phyloP scores from a whole-genome alignment of 805 yeast genomes.

The Wickerhamomyces sydowiorum region DNA sequence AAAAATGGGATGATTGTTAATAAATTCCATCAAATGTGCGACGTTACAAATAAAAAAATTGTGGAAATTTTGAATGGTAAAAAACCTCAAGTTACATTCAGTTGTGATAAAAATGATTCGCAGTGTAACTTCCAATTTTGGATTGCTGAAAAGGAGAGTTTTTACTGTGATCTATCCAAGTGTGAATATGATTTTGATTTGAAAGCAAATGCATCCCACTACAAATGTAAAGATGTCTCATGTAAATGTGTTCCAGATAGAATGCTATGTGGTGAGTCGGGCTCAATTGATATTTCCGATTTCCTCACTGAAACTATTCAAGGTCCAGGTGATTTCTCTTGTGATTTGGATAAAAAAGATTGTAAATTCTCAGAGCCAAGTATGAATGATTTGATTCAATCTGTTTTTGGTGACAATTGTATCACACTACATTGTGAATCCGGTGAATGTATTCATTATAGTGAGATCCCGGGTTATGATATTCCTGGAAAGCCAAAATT shows the following conservation, averaged over 20 bases:
- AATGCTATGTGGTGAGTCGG: conserved; percentile 90
- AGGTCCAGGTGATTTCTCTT: conserved; percentile 91
- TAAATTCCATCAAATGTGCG: conserved; percentile 83
- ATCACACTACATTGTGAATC: conserved; percentile 77
- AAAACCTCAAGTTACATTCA: conserved; percentile 87
- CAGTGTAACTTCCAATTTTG: conserved; percentile 91
- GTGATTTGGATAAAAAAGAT: conserved; percentile 54
- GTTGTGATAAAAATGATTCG: conserved; percentile 64
- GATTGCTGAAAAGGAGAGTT: conserved; percentile 87
- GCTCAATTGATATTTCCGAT: conserved; percentile 92
- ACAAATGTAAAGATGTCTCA: conserved; percentile 69
- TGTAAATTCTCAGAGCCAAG: conserved; percentile 92
- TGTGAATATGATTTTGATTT: conserved; percentile 70
- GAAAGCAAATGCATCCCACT: conserved; percentile 59
- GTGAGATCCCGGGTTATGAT: conserved; percentile 88
- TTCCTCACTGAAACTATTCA: conserved; percentile 82
- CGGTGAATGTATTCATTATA: conserved; percentile 89
- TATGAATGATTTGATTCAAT: conserved; percentile 85
- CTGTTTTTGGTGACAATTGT: conserved; percentile 92
- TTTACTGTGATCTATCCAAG: conserved; percentile 75
- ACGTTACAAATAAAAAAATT: conserved; percentile 87
- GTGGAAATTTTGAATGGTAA: conserved; percentile 72
- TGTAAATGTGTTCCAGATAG: conserved; percentile 90
- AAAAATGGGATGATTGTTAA: conserved; percentile 78
- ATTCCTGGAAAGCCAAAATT: conserved; percentile 46